Base-by-base conservation (phyloP, 352 stramenopile genomes). In the Saprolegnia parasitica region DNA sequence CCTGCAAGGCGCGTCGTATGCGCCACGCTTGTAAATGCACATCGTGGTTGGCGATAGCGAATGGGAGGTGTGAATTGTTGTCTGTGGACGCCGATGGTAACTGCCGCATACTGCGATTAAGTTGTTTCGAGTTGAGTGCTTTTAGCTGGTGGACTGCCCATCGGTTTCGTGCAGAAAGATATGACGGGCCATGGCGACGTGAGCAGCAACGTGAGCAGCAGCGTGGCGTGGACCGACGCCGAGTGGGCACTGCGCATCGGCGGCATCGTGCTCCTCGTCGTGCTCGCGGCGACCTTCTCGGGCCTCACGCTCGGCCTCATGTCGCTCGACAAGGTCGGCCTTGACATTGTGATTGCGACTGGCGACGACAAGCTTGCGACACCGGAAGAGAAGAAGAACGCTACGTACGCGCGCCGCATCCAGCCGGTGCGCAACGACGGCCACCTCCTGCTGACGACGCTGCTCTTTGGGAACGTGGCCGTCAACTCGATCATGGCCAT, bases 401-500 rank as follows among this genome's bases (percentile, higher is more conserved):
- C 78, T 16, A 65, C 67, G 16, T 81, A 76, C 10, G 87, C 90
- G 0, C 76, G 55, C 49, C 87, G 83, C 47, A 97, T 98, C 46
- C 62, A 87, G 24, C 89, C 94, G 1, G 73, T 99, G 32, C 89
- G 97, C 13, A 72, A 87, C 45, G 86, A 98, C 75, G 97, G 97
- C 39, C 99, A 99, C 76, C 78, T 98, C 21, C 80, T 99, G 46
- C 86, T 99, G 32, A 98, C 96, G 74, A 99, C 97, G n/a, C 80
- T 99, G 42, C 82, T 99, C 20, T 75, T 99, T 11, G 97, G 96
- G 56, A 99, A 99, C 71, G 95, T 99, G 2, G 87, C 88, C 1
- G 96, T 99, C 10, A 99, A 99, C 76, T 95, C 95, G 40, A 56
- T 98, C 56, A 78, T 99, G 6, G 98, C 97, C 4, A 99, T 99